Base-by-base conservation (phyloP, 306 rosid genomes). In the Luffa aegyptiaca region DNA sequence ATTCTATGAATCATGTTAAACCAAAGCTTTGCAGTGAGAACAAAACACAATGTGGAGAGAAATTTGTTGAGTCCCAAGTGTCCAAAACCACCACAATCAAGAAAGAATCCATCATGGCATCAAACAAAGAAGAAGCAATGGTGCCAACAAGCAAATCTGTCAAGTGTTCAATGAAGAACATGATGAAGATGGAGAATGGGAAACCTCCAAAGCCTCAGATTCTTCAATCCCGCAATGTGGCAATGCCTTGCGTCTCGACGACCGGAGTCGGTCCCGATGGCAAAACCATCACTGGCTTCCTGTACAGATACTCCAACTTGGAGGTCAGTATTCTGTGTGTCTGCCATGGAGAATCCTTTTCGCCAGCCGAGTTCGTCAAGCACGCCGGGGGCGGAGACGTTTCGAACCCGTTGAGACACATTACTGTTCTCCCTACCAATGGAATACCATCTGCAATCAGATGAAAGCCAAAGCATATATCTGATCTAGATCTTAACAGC, bases 361-460 rank as follows among this genome's bases (percentile, higher is more conserved):
- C 93, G 7, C 98, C 98, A 5, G 90, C 91, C 3, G 97, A 85
- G 82, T 93, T 93, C 80, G 97, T 93, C 86, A 89, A 90, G 88
- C 98, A 93, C 86, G 98, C 96, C 4, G 98, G 98, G 16, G 91
- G 93, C 62, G 89, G 89, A 1, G 96, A 88, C 56, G 79, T 86
- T 16, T 77, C 93, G 0, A 82, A 88, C 39, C 98, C 98, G 20
- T 80, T 91, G 3, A 90, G 83, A 77, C 95, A 93, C 65, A 93
- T 92, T 6, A 91, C 90, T 2, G 95, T 93, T 3, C 84, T 89
- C 68, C 91, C 97, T 49, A 79, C 90, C 6, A 81, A 87, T 3
- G 78, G 61, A 51, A 16, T 16, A 2, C 21, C 33, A 8, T 33
- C 78, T 74, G 44, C 63, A 16, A 26, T 51, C 44, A 75, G 79